Percentiles rank a stretch among this genome's conserved stretches.
phyloP scores from a whole-genome alignment of 176 grass and related monocot species.

The Oryza meridionalis region DNA sequence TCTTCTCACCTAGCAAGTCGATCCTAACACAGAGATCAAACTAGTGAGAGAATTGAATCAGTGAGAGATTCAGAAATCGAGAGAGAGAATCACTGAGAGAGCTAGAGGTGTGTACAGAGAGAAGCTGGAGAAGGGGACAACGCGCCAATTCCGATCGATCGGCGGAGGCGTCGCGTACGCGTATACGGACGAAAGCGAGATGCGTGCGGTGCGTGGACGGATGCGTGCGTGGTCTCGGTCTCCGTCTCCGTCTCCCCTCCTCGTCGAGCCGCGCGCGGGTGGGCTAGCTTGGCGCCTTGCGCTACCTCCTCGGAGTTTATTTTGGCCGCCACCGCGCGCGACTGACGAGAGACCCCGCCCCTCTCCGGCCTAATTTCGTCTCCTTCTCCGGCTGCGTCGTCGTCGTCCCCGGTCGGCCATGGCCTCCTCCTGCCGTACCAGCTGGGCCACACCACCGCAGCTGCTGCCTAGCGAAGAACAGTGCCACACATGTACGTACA shows the following conservation, averaged over 20 bases:
- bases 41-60: neutral
- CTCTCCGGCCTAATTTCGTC: neutral
- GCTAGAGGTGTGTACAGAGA: neutral
- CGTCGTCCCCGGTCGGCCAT: too few species aligned
- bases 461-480: neutral
- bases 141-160: constrained; percentile 38
- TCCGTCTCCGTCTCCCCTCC: too few species aligned
- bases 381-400: neutral
- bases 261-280: neutral
- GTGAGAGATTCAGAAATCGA: neutral
- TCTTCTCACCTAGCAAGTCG: too few species aligned
- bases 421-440: neutral
- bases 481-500: neutral
- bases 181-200: neutral
- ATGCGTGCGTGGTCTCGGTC: neutral
- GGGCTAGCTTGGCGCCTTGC: neutral
- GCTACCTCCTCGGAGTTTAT: neutral
- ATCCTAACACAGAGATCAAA: too few species aligned
- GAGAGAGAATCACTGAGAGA: too few species aligned
- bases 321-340: neutral
- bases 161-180: neutral
- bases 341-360: neutral
- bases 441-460: neutral
- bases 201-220: constrained; percentile 18
- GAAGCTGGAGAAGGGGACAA: constrained; percentile 17